Conservation (phyloP, 116 monocot species). For the Posidonia oceanica region DNA sequence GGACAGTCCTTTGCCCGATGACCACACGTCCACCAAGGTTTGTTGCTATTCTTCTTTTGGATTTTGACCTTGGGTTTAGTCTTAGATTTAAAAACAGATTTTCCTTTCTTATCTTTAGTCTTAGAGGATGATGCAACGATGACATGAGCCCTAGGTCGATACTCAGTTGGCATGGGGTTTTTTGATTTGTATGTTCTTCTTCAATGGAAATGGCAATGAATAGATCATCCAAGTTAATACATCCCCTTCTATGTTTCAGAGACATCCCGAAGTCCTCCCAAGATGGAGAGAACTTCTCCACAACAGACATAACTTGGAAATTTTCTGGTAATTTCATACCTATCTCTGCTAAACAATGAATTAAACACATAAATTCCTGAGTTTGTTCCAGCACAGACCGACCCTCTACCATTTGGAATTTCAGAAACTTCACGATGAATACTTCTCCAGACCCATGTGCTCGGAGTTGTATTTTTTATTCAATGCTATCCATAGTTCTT, state of each 20-base stretch:
- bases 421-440: too few species aligned
- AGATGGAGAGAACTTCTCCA: not conserved
- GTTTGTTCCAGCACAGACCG: too few species aligned
- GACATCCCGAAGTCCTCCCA: conserved; percentile 3
- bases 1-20: not conserved
- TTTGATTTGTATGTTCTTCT: not conserved
- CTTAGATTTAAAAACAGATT: not conserved
- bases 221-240: not conserved
- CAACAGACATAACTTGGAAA: too few species aligned
- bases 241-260: too few species aligned
- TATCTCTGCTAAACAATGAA: too few species aligned
- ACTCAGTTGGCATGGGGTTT: not conserved
- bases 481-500: too few species aligned
- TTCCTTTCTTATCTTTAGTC: not conserved
- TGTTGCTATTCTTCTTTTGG: not conserved
- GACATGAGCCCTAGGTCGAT: not conserved
- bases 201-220: not conserved
- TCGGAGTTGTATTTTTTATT: too few species aligned
- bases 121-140: not conserved
- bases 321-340: too few species aligned
- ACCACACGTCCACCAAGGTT: not conserved
- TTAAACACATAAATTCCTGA: too few species aligned
- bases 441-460: too few species aligned
- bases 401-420: too few species aligned
- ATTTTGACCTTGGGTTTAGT: not conserved